Evolutionary conservation across 1,284 basidiomycete genomes (phyloP).

Genomic region (Ganoderma sp.): DNA sequence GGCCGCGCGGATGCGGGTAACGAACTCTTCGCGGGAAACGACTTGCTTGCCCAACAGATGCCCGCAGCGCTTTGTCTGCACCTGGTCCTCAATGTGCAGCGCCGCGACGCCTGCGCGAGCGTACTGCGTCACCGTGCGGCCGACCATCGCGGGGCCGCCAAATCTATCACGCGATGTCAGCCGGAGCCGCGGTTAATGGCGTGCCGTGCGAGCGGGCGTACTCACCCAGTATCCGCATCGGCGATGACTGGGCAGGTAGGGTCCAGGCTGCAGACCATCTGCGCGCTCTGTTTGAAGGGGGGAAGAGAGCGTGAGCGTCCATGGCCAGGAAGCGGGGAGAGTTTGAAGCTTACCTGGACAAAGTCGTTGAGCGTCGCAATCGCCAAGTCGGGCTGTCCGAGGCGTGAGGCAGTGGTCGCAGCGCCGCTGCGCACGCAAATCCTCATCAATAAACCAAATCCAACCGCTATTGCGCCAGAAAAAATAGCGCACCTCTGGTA

Average conservation of each 20-base stretch:
- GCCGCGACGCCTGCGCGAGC: constrained; percentile 74
- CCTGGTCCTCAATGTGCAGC: constrained; percentile 85
- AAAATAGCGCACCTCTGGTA: constrained; percentile 60
- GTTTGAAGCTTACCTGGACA: constrained; percentile 51
- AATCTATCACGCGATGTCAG: constrained; percentile 50
- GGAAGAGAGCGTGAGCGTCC: not conserved
- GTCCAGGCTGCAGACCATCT: constrained; percentile 70
- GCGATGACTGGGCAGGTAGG: constrained; percentile 76
- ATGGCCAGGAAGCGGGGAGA: not conserved
- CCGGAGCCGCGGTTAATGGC: constrained; percentile 2
- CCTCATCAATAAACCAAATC: constrained; percentile 8
- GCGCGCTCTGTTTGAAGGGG: constrained; percentile 46
- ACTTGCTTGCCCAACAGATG: constrained; percentile 83
- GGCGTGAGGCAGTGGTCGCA: constrained; percentile 76
- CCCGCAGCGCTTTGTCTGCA: constrained; percentile 83
- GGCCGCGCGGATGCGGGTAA: constrained; percentile 79
- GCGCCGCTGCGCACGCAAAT: constrained; percentile 54
- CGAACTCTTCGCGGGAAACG: constrained; percentile 77
- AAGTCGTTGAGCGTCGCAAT: constrained; percentile 85
- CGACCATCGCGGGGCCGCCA: constrained; percentile 78
- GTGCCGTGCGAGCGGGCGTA: not conserved
- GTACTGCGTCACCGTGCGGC: constrained; percentile 78
- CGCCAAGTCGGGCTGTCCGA: constrained; percentile 80
- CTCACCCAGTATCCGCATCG: constrained; percentile 78
- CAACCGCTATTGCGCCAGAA: not conserved